Evolutionary conservation across 768 basidiomycete genomes (phyloP).

Genomic region (Pilatotrama ljubarskyi): DNA sequence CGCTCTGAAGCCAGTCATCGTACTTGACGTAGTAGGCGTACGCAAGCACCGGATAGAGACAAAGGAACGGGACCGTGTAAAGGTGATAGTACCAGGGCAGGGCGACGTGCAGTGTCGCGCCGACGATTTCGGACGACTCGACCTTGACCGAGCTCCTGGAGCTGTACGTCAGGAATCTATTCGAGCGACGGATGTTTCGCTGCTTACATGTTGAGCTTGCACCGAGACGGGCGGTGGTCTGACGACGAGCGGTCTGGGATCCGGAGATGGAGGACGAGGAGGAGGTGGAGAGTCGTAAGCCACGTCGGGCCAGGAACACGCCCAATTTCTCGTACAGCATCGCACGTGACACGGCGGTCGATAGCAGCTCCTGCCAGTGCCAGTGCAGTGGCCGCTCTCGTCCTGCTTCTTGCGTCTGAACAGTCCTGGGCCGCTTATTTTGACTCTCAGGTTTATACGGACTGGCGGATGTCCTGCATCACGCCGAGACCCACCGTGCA

Average conservation of each 20-base stretch:
- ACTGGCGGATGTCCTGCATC: no score
- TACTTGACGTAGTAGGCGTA: slow-evolving; percentile 93
- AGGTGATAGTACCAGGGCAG: slow-evolving; percentile 49
- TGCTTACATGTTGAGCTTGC: slow-evolving; percentile 9
- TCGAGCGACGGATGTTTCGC: no score
- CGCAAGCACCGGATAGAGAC: slow-evolving; percentile 77
- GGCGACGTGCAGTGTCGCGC: slow-evolving; percentile 36
- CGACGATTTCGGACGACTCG: slow-evolving; percentile 36
- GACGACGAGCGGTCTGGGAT: background rate
- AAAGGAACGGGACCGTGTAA: slow-evolving; percentile 77
- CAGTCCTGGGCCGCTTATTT: no score
- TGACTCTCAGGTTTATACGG: no score
- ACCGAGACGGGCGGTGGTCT: slow-evolving; percentile 1
- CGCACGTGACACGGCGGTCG: slow-evolving; percentile 6
- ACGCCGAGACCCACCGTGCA: no score
- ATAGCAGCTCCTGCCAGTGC: background rate
- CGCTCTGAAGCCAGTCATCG: slow-evolving; percentile 86
- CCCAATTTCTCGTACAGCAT: slow-evolving; percentile 8
- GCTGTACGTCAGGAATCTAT: no score
- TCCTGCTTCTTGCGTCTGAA: no score
- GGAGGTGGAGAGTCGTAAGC: slow-evolving; percentile 14
- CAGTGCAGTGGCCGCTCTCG: background rate
- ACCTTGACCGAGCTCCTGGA: slow-evolving; percentile 36
- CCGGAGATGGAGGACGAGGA: background rate
- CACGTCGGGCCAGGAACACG: slow-evolving; percentile 17